Conservation (phyloP, 805 yeast genomes). For the Priceomyces haplophilus region DNA sequence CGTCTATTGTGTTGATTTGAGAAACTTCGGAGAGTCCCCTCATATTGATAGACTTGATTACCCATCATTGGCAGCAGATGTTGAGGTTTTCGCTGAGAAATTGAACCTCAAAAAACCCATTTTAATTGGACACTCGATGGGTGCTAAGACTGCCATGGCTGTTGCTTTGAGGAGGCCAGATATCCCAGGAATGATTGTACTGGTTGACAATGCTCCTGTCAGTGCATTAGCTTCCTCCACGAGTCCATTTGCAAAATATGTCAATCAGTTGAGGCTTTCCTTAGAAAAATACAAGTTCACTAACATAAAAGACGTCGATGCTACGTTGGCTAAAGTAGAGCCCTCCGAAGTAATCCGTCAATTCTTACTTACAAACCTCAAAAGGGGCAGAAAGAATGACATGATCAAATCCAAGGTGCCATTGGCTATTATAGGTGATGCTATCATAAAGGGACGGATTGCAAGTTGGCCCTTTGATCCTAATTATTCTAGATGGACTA, state of each 20-base stretch:
- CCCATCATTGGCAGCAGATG: slow-evolving; percentile 79
- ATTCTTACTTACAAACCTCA: slow-evolving; percentile 71
- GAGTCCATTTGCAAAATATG: slow-evolving; percentile 61
- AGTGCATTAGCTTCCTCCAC: slow-evolving; percentile 50
- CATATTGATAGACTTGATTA: slow-evolving; percentile 71
- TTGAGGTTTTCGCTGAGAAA: slow-evolving; percentile 63
- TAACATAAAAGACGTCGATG: slow-evolving; percentile 65
- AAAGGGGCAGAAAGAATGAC: slow-evolving; percentile 39
- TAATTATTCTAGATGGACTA: slow-evolving; percentile 48
- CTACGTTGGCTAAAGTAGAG: slow-evolving; percentile 60
- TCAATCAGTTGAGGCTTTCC: slow-evolving; percentile 59
- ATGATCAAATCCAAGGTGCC: slow-evolving; percentile 62
- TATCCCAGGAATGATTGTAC: slow-evolving; percentile 56
- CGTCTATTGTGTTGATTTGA: slow-evolving; percentile 68
- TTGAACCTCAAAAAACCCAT: slow-evolving; percentile 48
- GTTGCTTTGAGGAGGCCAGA: slow-evolving; percentile 66
- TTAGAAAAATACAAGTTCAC: slow-evolving; percentile 44
- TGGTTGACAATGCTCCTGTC: slow-evolving; percentile 91
- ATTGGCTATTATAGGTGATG: slow-evolving; percentile 60
- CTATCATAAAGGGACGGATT: slow-evolving; percentile 61
- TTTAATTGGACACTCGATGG: slow-evolving; percentile 84
- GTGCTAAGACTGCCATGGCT: slow-evolving; percentile 93
- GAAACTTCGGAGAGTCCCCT: slow-evolving; percentile 95
- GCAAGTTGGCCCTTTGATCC: slow-evolving; percentile 76
- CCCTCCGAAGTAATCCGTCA: slow-evolving; percentile 59